Base-by-base conservation (phyloP, 306 rosid species). In the Trichosanthes truncata region DNA sequence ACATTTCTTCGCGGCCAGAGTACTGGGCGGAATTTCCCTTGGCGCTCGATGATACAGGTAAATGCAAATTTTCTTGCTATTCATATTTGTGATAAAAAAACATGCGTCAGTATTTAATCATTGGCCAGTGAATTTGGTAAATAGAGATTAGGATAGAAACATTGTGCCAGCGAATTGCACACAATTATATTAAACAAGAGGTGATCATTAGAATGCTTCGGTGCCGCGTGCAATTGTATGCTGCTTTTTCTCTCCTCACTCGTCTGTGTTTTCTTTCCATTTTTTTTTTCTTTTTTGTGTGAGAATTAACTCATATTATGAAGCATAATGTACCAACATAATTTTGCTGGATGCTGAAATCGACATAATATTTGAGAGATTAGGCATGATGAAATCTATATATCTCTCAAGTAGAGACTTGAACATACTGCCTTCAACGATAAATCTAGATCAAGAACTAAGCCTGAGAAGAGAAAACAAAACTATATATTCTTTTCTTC, bases 1-100 rank as follows among this genome's bases (percentile, higher is more conserved):
- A 85, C 4, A 90, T 95, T 83, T 89, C 96, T 46, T 35, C 61
- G 79, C 84, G 86, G 65, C 92, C 93, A 0, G 87, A 91, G 83
- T 93, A 84, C 84, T 95, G 99, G 99, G 91, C 87, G 15, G 91
- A 93, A 53, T 95, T 95, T 84, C 97, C 99, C 52, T 79, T 90
- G 72, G 84, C 89, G 17, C 87, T 90, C 5, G 87, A 87, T 53
- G 82, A 86, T 55, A 33, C 52, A 35, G 97, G 99, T 95, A 87
- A 65, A 59, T 51, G 4, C 62, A 26, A 73, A 3, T 15, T 26
- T 45, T 69, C 74, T 69, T 21, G 55, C 75, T 10, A n/a, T 71
- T 43, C 49, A 71, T 45, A 11, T 45, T 43, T 13, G 76, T n/a
- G 36, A 11, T 35, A 7, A 72, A 45, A 7, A 72, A 45, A 21